Percentiles rank a stretch among this genome's conserved stretches.
These are phyloP conservation scores for Trypanosomatidae sp. DNA, from an alignment of 208 protist genomes.

Conservation along the genomic window DNA sequence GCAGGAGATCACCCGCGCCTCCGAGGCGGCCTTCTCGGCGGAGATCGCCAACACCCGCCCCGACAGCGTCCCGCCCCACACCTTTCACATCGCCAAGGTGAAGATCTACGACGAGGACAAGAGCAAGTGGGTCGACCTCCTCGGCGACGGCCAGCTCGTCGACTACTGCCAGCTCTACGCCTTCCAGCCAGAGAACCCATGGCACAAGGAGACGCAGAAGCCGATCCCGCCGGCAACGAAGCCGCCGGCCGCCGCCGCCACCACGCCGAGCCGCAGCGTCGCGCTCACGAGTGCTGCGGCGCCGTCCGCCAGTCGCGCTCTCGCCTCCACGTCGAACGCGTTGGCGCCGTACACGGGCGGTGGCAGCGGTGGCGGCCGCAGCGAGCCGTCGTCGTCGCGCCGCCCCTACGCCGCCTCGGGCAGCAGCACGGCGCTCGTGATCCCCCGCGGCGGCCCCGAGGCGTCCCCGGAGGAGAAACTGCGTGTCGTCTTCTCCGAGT, in stretches of 20 bases:
- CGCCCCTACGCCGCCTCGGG: conserved; percentile 25
- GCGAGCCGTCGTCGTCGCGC: conserved; percentile 39
- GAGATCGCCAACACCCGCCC: conserved; percentile 76
- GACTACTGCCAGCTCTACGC: conserved; percentile 90
- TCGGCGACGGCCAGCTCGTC: conserved; percentile 70
- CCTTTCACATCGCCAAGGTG: conserved; percentile 82
- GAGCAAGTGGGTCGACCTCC: conserved; percentile 87
- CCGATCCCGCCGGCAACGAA: conserved; percentile 82
- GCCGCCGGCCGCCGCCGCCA: conserved; percentile 46
- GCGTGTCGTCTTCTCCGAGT: conserved; percentile 86
- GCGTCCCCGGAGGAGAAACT: conserved; percentile 87
- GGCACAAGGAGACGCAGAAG: conserved; percentile 92
- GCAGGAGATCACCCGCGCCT: conserved; percentile 64
- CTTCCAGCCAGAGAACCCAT: conserved; percentile 89
- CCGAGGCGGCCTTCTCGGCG: conserved; percentile 74
- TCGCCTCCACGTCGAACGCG: conserved; percentile 34
- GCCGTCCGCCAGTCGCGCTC: conserved; percentile 14
- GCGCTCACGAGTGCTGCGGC: conserved; percentile 6
- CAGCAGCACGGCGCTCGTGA: conserved; percentile 55
- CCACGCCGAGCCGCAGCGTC: conserved; percentile 23
- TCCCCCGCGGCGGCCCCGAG: conserved; percentile 47
- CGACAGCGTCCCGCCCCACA: conserved; percentile 73
- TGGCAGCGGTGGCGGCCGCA: conserved; percentile 47
- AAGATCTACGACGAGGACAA: conserved; percentile 90
- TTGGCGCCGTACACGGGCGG: conserved; percentile 77